These are phyloP conservation scores for Heracleum sosnowskyi DNA, from an alignment of 129 eudicot genomes.

Conservation along the genomic window DNA sequence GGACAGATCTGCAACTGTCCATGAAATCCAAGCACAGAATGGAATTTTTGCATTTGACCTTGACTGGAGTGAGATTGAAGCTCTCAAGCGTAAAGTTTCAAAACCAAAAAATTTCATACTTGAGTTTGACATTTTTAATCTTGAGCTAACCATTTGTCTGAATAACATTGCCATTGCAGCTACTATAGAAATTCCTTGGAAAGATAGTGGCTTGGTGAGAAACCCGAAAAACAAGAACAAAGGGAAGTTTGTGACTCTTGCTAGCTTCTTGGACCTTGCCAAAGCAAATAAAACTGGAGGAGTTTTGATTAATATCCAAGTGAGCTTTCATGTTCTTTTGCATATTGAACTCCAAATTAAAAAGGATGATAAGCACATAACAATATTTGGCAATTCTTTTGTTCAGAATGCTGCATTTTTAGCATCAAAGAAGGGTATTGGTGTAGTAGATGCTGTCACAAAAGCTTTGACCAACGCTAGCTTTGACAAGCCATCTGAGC, in stretches of 20 bases:
- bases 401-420: constrained; percentile 67
- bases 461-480: constrained; percentile 52
- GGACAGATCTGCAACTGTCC: constrained; percentile 36
- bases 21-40: constrained; percentile 49
- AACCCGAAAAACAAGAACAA: constrained; percentile 66
- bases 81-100: constrained; percentile 55
- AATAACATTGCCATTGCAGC: constrained; percentile 40
- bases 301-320: constrained; percentile 58
- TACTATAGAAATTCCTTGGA: constrained; percentile 35
- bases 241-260: constrained; percentile 64
- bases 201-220: constrained; percentile 41
- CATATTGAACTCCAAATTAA: background rate
- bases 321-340: constrained; percentile 12
- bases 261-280: constrained; percentile 82
- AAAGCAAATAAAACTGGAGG: constrained; percentile 53
- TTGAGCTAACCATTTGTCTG: background rate
- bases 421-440: constrained; percentile 69
- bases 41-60: constrained; percentile 94
- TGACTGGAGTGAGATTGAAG: constrained; percentile 73
- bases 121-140: background rate
- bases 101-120: background rate
- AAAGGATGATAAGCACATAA: background rate
- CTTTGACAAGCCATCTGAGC: constrained; percentile 47
- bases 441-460: constrained; percentile 36
- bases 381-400: background rate